These are phyloP conservation scores for Aspergillus vadensis DNA, from an alignment of 2,329 filamentous ascomycete genomes.

Conservation along the genomic window DNA sequence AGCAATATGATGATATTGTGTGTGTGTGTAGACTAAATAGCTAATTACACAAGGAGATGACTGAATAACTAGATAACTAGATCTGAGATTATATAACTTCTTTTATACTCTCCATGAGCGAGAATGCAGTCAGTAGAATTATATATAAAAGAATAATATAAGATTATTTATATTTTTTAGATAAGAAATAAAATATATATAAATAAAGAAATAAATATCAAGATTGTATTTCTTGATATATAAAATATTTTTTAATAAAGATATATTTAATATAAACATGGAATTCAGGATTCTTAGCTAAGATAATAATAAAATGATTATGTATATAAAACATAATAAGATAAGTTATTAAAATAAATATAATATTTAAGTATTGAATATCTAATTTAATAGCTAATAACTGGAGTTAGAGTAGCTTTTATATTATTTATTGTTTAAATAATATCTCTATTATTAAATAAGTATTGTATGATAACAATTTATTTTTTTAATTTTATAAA, in stretches of 20 bases:
- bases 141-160: not conserved
- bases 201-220: not conserved
- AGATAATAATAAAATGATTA: not conserved
- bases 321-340: not conserved
- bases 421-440: too few relatives aligned
- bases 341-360: not conserved
- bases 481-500: too few relatives aligned
- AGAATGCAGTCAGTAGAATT: not conserved
- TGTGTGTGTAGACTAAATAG: not conserved
- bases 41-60: too few relatives aligned
- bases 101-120: not conserved
- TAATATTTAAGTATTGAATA: not conserved
- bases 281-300: not conserved
- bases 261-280: not conserved
- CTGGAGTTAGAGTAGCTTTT: too few relatives aligned
- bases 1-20: not conserved
- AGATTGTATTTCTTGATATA: not conserved
- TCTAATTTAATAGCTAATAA: not conserved
- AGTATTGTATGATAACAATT: too few relatives aligned
- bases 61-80: too few relatives aligned
- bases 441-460: too few relatives aligned
- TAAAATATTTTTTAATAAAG: not conserved
- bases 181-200: not conserved
- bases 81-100: not conserved
- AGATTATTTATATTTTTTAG: not conserved